Percentiles rank a stretch among this genome's conserved stretches.
Conservation (phyloP, 352 stramenopile genomes). For the Pilasporangium apinafurcum region DNA sequence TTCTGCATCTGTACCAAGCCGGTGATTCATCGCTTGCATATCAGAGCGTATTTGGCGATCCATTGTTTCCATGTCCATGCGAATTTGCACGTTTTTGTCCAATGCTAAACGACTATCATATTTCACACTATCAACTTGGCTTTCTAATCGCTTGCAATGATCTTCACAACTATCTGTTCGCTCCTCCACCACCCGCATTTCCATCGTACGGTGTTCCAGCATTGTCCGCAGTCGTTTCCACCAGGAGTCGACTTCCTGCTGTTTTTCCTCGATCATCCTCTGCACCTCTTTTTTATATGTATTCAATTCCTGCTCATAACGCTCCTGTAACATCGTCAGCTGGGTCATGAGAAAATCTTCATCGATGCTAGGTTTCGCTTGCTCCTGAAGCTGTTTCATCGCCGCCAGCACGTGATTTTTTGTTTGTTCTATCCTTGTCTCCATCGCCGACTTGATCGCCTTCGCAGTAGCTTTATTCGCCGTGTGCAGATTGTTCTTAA, state of each 20-base stretch:
- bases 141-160: background rate
- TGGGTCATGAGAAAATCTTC: conserved; percentile 55
- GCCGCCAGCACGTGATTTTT: no score
- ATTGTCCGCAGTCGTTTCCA: no score
- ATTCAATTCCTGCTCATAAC: conserved; percentile 31
- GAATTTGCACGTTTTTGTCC: no score
- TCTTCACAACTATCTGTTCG: background rate
- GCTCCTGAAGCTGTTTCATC: conserved; percentile 16
- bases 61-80: no score
- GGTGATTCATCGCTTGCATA: no score
- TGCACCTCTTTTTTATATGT: conserved; percentile 20
- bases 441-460: background rate
- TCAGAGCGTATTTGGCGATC: no score
- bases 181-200: background rate
- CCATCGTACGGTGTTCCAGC: no score
- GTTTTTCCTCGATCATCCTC: conserved; percentile 9
- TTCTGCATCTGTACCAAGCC: no score
- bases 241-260: conserved; percentile 13
- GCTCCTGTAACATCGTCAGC: conserved; percentile 39
- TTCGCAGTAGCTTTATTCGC: background rate
- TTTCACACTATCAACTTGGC: no score
- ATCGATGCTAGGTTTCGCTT: conserved; percentile 19
- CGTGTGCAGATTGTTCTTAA: conserved; percentile 15
- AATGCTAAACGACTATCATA: no score
- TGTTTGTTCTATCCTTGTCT: no score